Conservation (phyloP, 2,329 filamentous ascomycete genomes). For the Parasarocladium wereldwijsianum region DNA sequence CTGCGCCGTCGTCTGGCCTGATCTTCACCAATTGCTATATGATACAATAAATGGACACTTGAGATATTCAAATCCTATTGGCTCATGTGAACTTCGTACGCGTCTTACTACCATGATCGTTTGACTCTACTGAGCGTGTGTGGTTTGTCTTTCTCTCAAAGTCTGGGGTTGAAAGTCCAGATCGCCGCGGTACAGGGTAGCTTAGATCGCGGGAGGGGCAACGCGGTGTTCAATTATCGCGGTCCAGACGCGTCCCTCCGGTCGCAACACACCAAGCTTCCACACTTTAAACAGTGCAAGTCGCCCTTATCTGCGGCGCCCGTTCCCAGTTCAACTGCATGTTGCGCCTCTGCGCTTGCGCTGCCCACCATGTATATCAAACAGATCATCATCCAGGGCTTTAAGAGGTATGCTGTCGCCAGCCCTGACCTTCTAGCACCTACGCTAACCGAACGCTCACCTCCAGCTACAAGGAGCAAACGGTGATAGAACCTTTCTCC, state of each 20-base stretch:
- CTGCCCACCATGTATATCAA: slow-evolving; percentile 80
- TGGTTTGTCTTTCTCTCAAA: too few species aligned
- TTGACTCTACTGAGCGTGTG: too few species aligned
- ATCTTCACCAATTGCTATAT: too few species aligned
- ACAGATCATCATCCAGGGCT: slow-evolving; percentile 99
- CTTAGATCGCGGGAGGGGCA: too few species aligned
- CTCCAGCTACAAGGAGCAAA: slow-evolving; percentile 94
- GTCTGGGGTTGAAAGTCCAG: too few species aligned
- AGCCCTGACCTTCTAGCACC: slow-evolving; percentile 3
- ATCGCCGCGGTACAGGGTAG: too few species aligned
- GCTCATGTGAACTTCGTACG: too few species aligned
- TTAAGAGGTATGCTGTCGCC: slow-evolving; percentile 63
- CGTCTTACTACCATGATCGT: too few species aligned
- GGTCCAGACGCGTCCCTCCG: slow-evolving; percentile 7
- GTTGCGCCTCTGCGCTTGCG: slow-evolving; percentile 23
- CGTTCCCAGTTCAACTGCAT: slow-evolving; percentile 13
- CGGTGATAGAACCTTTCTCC: slow-evolving; percentile 95
- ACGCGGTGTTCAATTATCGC: slow-evolving; percentile 5
- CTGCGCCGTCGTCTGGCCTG: too few species aligned
- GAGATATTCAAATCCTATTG: too few species aligned
- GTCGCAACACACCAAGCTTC: background rate
- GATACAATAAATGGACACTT: too few species aligned
- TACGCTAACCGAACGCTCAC: slow-evolving; percentile 10
- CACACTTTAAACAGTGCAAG: background rate
- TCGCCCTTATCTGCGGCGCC: slow-evolving; percentile 2